Conservation (phyloP, 768 basidiomycete species). For the Naganishia randhawae region DNA sequence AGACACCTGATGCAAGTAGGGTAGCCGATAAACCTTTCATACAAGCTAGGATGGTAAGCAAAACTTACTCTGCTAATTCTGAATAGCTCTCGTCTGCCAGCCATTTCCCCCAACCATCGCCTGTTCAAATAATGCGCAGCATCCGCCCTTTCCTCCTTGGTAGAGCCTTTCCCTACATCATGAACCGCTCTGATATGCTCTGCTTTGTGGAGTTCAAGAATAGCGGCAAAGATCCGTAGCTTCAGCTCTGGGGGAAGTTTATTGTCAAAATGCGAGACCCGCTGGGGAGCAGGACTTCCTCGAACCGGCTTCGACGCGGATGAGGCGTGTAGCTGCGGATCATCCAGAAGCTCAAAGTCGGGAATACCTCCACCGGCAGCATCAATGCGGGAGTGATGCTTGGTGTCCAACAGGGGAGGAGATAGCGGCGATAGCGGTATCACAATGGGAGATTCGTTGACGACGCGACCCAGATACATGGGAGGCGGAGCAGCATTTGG, state of each 20-base stretch:
- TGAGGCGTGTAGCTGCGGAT: background rate
- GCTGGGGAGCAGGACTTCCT: background rate
- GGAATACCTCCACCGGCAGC: background rate
- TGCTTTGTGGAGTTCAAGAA: constrained; percentile 61
- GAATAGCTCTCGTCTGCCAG: constrained; percentile 71
- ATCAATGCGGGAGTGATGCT: background rate
- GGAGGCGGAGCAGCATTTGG: background rate
- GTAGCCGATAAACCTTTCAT: background rate
- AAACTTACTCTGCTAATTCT: constrained; percentile 70
- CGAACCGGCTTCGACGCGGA: background rate
- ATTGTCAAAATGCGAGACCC: constrained; percentile 25
- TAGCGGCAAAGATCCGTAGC: constrained; percentile 58
- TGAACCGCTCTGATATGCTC: constrained; percentile 55
- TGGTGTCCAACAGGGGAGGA: background rate
- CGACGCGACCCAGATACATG: background rate
- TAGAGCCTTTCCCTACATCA: constrained; percentile 39
- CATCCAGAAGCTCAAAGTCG: background rate
- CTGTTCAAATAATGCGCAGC: constrained; percentile 44
- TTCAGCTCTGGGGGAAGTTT: constrained; percentile 68
- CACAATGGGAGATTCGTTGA: background rate
- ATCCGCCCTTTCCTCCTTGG: constrained; percentile 1
- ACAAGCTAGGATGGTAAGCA: background rate
- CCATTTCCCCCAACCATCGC: constrained; percentile 70
- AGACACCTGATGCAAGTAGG: background rate
- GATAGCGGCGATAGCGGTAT: background rate